Conservation (phyloP, 108 stramenopile species). For the Stephanodiscus minutulus region DNA sequence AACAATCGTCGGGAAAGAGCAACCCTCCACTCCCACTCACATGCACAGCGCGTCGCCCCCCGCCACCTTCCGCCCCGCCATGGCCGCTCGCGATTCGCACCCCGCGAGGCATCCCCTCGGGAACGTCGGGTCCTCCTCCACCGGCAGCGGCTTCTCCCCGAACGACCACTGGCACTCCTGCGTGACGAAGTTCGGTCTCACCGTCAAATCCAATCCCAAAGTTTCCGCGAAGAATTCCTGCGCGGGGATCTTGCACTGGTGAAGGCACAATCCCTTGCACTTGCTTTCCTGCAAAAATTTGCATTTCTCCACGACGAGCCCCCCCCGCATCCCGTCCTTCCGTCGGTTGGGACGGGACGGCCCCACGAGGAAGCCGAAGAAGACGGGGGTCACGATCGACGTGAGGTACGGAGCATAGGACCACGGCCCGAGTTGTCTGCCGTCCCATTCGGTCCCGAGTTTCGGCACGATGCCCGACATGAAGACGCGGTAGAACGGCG, state of each 20-base stretch:
- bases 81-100: conserved; percentile 69
- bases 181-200: conserved; percentile 87
- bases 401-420: conserved; percentile 88
- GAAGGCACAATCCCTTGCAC: conserved; percentile 90
- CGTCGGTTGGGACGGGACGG: conserved; percentile 82
- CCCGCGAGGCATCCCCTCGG: conserved; percentile 83
- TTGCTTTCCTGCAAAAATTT: conserved; percentile 88
- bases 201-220: conserved; percentile 78
- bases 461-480: conserved; percentile 83
- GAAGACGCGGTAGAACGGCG: conserved; percentile 91
- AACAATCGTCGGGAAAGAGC: neutral
- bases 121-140: conserved; percentile 68
- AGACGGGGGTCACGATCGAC: conserved; percentile 85
- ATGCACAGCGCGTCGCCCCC: conserved; percentile 28
- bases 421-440: conserved; percentile 80
- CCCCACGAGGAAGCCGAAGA: conserved; percentile 88
- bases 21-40: conserved; percentile 3
- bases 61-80: conserved; percentile 44
- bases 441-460: conserved; percentile 59
- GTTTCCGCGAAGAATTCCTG: conserved; percentile 86
- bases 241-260: conserved; percentile 89
- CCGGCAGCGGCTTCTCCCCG: conserved; percentile 71
- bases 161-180: conserved; percentile 94
- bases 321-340: conserved; percentile 80
- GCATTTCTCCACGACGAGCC: conserved; percentile 91